Conservation (phyloP, 2,329 filamentous ascomycete genomes). For the Xylariaceae sp. region DNA sequence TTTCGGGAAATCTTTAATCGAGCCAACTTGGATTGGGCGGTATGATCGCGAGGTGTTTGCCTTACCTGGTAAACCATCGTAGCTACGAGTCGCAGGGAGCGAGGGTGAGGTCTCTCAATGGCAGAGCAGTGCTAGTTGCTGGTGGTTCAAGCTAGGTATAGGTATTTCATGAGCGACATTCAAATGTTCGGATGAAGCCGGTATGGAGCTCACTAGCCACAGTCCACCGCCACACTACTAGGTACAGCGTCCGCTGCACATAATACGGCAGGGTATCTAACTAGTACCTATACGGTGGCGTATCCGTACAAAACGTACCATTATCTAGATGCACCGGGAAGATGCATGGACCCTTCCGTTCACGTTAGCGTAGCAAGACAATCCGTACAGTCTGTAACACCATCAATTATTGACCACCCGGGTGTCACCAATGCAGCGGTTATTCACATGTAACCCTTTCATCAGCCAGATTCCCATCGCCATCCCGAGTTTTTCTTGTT, state of each 20-base stretch:
- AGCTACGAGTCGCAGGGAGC: constrained; percentile 16
- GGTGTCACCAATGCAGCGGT: too few species aligned
- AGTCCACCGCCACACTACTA: neutral
- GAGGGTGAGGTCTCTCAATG: constrained; percentile 21
- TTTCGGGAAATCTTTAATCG: neutral
- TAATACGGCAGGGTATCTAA: neutral
- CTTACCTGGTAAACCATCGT: constrained; percentile 29
- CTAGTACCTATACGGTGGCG: neutral
- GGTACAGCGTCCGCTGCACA: neutral
- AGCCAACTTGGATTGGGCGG: neutral
- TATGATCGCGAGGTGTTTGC: neutral
- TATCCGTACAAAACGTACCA: too few species aligned
- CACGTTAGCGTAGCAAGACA: too few species aligned
- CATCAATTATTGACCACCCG: too few species aligned
- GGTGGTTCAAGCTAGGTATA: constrained; percentile 18
- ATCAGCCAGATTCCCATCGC: too few species aligned
- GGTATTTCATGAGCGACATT: constrained; percentile 27
- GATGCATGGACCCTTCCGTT: too few species aligned
- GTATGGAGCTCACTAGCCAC: constrained; percentile 8
- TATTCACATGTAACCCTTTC: too few species aligned
- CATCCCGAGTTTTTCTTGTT: neutral
- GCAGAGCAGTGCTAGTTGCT: constrained; percentile 12
- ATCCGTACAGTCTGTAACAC: too few species aligned
- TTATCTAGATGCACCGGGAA: too few species aligned
- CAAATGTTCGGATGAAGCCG: constrained; percentile 26